A percentile compares a stretch with the other conserved stretches of the same genome.
These are phyloP conservation scores for Tilletiopsis washingtonensis DNA, from an alignment of 1,284 basidiomycete genomes.

Conservation along the genomic window DNA sequence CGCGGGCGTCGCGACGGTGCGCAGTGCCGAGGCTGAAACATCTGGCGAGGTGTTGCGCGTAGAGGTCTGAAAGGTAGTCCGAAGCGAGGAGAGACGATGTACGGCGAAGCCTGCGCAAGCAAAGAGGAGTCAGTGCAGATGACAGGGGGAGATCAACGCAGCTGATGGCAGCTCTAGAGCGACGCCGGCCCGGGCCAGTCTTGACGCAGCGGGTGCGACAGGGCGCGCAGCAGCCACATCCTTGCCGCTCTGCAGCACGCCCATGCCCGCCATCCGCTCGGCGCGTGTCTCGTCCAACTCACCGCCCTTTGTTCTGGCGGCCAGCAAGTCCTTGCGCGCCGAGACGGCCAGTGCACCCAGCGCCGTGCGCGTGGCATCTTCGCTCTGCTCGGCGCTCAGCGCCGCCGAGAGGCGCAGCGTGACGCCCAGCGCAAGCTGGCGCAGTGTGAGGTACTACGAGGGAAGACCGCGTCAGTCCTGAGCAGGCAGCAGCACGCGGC, in stretches of 20 bases:
- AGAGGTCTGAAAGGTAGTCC: conserved; percentile 18
- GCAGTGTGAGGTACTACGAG: conserved; percentile 7
- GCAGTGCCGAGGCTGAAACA: conserved; percentile 10
- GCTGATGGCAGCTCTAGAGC: too few species aligned
- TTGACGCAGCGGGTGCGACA: background rate
- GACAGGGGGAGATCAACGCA: too few species aligned
- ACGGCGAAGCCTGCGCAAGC: conserved; percentile 42
- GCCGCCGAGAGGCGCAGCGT: conserved; percentile 39
- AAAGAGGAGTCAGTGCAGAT: conserved; percentile 35
- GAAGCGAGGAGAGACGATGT: conserved; percentile 36
- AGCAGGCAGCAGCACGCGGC: too few species aligned
- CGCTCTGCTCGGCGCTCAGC: conserved; percentile 7
- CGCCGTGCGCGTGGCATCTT: conserved; percentile 1
- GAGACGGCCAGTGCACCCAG: conserved; percentile 49
- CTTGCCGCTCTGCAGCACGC: background rate
- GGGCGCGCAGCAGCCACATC: background rate
- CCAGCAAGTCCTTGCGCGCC: conserved; percentile 45
- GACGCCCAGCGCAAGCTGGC: conserved; percentile 38
- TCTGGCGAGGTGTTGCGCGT: conserved; percentile 17
- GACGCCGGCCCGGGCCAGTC: too few species aligned
- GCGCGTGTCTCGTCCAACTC: background rate
- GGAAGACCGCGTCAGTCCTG: too few species aligned
- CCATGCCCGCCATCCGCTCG: background rate
- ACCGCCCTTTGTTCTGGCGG: conserved; percentile 48
- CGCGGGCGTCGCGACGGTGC: conserved; percentile 19